Percentiles rank a stretch among this genome's conserved stretches.
phyloP scores from a whole-genome alignment of 1,284 basidiomycete species.

The Takashimella tepidaria region DNA sequence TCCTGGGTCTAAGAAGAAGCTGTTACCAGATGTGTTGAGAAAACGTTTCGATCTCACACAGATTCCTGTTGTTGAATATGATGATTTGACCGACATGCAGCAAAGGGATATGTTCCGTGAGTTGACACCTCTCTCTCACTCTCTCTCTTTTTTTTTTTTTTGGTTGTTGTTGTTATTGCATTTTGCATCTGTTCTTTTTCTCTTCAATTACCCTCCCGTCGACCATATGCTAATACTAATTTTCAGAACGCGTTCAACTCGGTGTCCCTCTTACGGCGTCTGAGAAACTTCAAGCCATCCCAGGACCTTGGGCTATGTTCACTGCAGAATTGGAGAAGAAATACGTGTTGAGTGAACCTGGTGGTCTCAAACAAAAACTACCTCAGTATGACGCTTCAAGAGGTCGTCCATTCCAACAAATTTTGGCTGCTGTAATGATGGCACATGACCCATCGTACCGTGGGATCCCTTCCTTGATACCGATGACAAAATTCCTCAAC shows the following conservation, averaged over 20 bases:
- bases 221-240: conserved; percentile 4
- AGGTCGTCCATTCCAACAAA: conserved; percentile 28
- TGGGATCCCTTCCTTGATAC: too few species aligned
- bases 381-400: conserved; percentile 19
- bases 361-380: neutral
- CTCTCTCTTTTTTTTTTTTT: neutral
- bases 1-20: conserved; percentile 9
- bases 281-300: conserved; percentile 41
- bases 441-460: too few species aligned
- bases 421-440: conserved; percentile 22
- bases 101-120: conserved; percentile 47
- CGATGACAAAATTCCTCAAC: conserved; percentile 17
- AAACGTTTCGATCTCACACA: conserved; percentile 34
- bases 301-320: conserved; percentile 32
- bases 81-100: conserved; percentile 25
- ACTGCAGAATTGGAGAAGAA: conserved; percentile 28
- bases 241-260: conserved; percentile 43
- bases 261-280: conserved; percentile 40
- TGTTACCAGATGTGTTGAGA: conserved; percentile 26
- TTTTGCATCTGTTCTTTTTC: neutral
- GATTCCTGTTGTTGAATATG: conserved; percentile 33
- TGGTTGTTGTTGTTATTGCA: neutral
- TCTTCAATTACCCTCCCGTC: neutral
- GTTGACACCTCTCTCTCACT: too few species aligned
- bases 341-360: conserved; percentile 11